Evolutionary conservation across 345 rosid genomes (phyloP), one percentile per base, ranked within the genome.

Genomic region (Corchorus capsularis): DNA sequence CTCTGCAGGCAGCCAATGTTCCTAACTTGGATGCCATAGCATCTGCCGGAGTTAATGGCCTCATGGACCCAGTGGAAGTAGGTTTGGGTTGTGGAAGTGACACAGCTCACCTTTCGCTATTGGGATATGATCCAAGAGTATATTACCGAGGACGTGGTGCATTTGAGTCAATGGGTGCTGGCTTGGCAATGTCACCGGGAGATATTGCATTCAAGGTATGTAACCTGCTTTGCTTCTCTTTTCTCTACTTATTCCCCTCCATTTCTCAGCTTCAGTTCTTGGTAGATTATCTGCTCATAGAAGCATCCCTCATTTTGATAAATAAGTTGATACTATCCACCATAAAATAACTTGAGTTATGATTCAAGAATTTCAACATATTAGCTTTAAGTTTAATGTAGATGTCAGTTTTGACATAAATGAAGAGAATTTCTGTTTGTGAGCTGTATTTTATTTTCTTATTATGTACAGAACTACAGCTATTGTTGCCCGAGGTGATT

Each of bases 51-150:
- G 85, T 92, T 71, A 96, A 91, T 78, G 99, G 98, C 76, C 87
- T 93, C 43, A 96, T 96, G 99, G 99, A 96, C 76, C 99, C 99
- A n/a, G 99, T 96, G 32, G 99, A 96, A 89, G 98, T 93, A 47
- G 98, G 99, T n/a, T 88, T 96, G 76, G 98, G 90, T 46, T 96
- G 99, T 63, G 99, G 99, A 80, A 96, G 99, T 64, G 99, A 93
- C 83, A 96, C 99, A 4, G 98, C 98, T 83, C 99, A 96, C 69
- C 98, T 96, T 80, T 96, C 99, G 72, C 76, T 95, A 0, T 71
- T 93, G 85, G 98, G 98, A 71, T 95, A 93, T 85, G 87, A 96
- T 63, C 99, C 99, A 0, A 86, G 93, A 82, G 96, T 92, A 10
- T 96, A 96, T 81, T 93, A 95, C 75, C 81, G 87, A 64, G 99